Percentiles rank a stretch among this genome's conserved stretches.
phyloP scores from a whole-genome alignment of 2,329 filamentous ascomycete genomes.

The Calonectria pseudoturangicola region DNA sequence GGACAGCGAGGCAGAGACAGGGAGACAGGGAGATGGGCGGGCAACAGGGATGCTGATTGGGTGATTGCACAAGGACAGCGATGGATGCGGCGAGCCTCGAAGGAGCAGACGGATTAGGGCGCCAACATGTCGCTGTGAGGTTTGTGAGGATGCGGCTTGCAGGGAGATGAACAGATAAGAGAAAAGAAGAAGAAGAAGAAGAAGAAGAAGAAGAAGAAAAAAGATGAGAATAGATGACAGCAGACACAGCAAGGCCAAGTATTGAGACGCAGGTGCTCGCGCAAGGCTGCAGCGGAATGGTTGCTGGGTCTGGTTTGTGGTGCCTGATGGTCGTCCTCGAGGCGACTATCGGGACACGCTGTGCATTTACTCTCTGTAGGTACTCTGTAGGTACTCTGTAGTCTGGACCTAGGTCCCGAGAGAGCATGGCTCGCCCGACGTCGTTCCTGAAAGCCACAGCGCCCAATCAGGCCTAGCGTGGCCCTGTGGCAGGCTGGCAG shows the following conservation, averaged over 20 bases:
- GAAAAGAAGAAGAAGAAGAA: too few relatives aligned
- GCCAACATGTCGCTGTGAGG: neutral
- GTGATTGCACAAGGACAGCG: slow-evolving; percentile 1
- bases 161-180: too few relatives aligned
- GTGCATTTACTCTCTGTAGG: neutral
- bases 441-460: slow-evolving; percentile 16
- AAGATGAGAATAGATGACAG: neutral
- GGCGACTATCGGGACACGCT: slow-evolving; percentile 23
- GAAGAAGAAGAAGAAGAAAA: too few relatives aligned
- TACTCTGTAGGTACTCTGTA: too few relatives aligned
- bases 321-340: neutral
- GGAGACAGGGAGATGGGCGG: neutral
- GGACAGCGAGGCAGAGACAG: slow-evolving; percentile 21
- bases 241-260: neutral
- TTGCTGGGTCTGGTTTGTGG: slow-evolving; percentile 10
- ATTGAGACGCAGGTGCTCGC: neutral
- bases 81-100: slow-evolving; percentile 1
- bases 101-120: neutral
- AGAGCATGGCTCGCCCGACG: slow-evolving; percentile 4
- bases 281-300: slow-evolving; percentile 14
- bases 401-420: too few relatives aligned
- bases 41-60: slow-evolving; percentile 7
- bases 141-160: neutral
- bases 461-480: slow-evolving; percentile 3
- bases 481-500: slow-evolving; percentile 14